Base-by-base conservation (phyloP, 2,329 filamentous ascomycete species). In the Akanthomyces dipterigenus region DNA sequence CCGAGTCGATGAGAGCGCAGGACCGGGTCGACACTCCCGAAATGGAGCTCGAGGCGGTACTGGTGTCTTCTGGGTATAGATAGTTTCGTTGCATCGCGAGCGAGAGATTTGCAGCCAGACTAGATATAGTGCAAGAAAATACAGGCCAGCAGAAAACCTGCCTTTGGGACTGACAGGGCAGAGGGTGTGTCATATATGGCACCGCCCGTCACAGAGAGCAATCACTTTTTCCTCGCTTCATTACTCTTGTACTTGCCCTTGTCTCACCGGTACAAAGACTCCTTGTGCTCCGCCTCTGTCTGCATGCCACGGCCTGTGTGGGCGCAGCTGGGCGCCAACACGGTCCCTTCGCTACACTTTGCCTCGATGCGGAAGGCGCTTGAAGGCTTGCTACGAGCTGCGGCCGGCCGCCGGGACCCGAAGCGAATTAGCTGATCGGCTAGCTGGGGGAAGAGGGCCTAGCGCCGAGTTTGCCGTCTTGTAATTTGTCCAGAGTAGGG, bases 241-340 rank as follows among this genome's bases (percentile, higher is more conserved):
- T 31, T 26, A 28, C 5, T 26, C 20, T 12, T 40, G 43, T 20
- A 7, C 36, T 24, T 53, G 28, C 26, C 49, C 20, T 11, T 54
- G 57, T 54, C 49, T 60, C 20, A 60, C 49, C 9, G 31, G 49
- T 60, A 48, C 58, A 61, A 55, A 48, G 24, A 42, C 8, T 36
- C 43, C 42, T 49, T 55, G 58, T 61, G 24, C 58, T 55, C 58
- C 58, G 58, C 58, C 58, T 54, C 57, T 45, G 34, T 12, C 42
- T 49, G 55, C 34, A 49, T 49, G 22, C 31, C 20, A 26, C n/a
- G n/a, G n/a, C 43, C 28, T 34, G 16, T 40, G 56, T 42, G 48
- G 48, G 57, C 43, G 42, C 58, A 48, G 57, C 42, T 40, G 42
- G 50, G 42, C 58, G 43, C 50, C 42, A 60, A 48, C 22, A 36